Percentiles rank a stretch among this genome's conserved stretches.
Conservation (phyloP, 805 yeast species). For the Kodamaea neixiangensis region DNA sequence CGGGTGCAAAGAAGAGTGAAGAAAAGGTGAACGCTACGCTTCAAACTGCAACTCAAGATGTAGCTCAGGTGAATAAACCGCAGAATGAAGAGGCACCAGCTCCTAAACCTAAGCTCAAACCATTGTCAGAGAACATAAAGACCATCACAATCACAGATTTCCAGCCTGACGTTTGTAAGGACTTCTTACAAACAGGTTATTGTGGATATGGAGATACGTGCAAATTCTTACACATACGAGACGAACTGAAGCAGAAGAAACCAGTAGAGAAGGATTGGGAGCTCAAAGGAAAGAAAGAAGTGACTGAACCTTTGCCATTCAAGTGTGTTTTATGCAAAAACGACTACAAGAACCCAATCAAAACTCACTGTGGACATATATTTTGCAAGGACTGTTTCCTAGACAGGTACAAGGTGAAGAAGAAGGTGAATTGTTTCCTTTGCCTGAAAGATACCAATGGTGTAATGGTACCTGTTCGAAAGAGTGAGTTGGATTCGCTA, state of each 20-base stretch:
- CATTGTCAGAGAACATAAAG: slow-evolving; percentile 46
- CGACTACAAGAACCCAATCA: slow-evolving; percentile 57
- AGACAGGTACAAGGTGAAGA: slow-evolving; percentile 39
- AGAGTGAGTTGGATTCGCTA: background rate
- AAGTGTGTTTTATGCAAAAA: slow-evolving; percentile 62
- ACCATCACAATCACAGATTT: slow-evolving; percentile 77
- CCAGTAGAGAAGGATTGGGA: slow-evolving; percentile 74
- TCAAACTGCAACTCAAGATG: background rate
- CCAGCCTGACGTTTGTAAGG: slow-evolving; percentile 94
- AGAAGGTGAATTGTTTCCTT: slow-evolving; percentile 49
- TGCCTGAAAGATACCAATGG: slow-evolving; percentile 67
- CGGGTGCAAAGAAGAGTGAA: background rate
- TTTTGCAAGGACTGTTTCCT: slow-evolving; percentile 67
- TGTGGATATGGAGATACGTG: slow-evolving; percentile 98
- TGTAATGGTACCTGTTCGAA: slow-evolving; percentile 50
- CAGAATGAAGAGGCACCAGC: slow-evolving; percentile 10
- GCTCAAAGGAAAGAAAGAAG: slow-evolving; percentile 26
- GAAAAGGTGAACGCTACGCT: background rate
- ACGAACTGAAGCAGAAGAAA: slow-evolving; percentile 74
- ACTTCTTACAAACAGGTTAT: slow-evolving; percentile 84
- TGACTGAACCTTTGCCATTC: slow-evolving; percentile 46
- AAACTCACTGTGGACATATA: slow-evolving; percentile 61
- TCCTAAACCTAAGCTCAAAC: slow-evolving; percentile 21
- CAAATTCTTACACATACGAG: slow-evolving; percentile 89
- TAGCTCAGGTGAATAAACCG: background rate